A percentile compares a stretch with the other conserved stretches of the same genome.
Evolutionary conservation across 768 basidiomycete genomes (phyloP).

Genomic region (Hydnomerulius pinastri): DNA sequence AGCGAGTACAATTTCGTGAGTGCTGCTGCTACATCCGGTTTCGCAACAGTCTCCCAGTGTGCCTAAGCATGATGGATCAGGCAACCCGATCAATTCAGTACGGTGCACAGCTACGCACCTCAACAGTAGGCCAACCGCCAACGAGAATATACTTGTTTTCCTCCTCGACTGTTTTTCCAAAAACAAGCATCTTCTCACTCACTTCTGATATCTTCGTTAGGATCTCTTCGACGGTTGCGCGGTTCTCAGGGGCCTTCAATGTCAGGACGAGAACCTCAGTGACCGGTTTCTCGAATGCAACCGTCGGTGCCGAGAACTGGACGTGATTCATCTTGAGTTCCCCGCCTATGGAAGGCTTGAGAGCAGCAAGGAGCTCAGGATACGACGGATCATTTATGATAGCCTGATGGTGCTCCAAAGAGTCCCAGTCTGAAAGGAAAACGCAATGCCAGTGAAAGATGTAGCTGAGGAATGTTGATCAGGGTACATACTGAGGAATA

Average conservation of each 20-base stretch:
- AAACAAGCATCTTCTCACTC: slow-evolving; percentile 15
- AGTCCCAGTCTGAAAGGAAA: slow-evolving; percentile 27
- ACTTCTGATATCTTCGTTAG: slow-evolving; percentile 13
- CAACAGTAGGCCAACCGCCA: slow-evolving; percentile 22
- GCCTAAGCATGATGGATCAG: slow-evolving; percentile 6
- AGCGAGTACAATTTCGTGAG: slow-evolving; percentile 15
- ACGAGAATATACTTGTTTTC: slow-evolving; percentile 21
- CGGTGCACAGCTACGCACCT: slow-evolving; percentile 18
- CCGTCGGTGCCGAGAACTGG: slow-evolving; percentile 13
- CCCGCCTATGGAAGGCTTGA: slow-evolving; percentile 9
- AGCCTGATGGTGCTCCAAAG: slow-evolving; percentile 19
- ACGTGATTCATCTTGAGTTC: slow-evolving; percentile 21
- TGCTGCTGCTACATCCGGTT: slow-evolving; percentile 3
- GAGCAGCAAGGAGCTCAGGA: not conserved
- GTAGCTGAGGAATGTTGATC: not conserved
- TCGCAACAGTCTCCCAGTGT: slow-evolving; percentile 7
- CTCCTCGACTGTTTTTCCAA: slow-evolving; percentile 21
- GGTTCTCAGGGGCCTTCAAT: slow-evolving; percentile 26
- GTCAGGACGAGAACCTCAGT: slow-evolving; percentile 20
- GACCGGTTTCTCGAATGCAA: slow-evolving; percentile 23
- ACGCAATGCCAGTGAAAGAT: not conserved
- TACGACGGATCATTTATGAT: slow-evolving; percentile 9
- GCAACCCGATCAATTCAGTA: not conserved
- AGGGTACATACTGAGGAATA: slow-evolving; percentile 19
- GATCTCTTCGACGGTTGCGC: slow-evolving; percentile 10